Evolutionary conservation across 2,329 filamentous ascomycete genomes (phyloP).

Genomic region (Neobulgaria alba): DNA sequence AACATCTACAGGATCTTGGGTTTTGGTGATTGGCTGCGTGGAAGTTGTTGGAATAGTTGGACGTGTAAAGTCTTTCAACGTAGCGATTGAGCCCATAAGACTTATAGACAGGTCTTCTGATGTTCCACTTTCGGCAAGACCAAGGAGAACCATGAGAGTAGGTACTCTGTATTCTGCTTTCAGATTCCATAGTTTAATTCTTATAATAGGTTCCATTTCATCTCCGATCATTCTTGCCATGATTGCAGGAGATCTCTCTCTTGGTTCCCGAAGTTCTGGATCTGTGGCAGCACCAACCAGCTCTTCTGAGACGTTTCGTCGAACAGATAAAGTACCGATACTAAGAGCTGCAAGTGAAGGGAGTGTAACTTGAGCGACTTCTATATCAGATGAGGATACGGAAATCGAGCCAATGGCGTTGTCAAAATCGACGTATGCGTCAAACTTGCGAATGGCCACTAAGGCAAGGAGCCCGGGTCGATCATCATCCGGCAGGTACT

Average conservation of each 20-base stretch:
- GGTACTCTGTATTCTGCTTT: conserved; percentile 84
- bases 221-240: conserved; percentile 89
- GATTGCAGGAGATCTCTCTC: conserved; percentile 51
- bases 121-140: conserved; percentile 56
- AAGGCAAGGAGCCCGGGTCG: conserved; percentile 79
- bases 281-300: conserved; percentile 50
- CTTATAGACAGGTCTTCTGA: conserved; percentile 66
- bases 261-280: conserved; percentile 21
- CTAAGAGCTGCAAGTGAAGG: conserved; percentile 77
- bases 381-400: conserved; percentile 51
- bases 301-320: conserved; percentile 60
- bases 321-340: conserved; percentile 51
- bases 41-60: too few relatives aligned
- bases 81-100: conserved; percentile 72
- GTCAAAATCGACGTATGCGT: conserved; percentile 54
- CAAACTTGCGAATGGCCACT: conserved; percentile 53
- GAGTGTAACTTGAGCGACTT: conserved; percentile 73
- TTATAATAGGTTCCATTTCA: conserved; percentile 85
- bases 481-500: conserved; percentile 94
- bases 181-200: conserved; percentile 77
- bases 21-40: conserved; percentile 13
- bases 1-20: conserved; percentile 1
- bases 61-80: conserved; percentile 58
- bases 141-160: conserved; percentile 71
- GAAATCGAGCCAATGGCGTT: conserved; percentile 58